Percentiles rank a stretch among this genome's conserved stretches.
phyloP scores from a whole-genome alignment of 768 basidiomycete genomes.

The Suillus subluteus region DNA sequence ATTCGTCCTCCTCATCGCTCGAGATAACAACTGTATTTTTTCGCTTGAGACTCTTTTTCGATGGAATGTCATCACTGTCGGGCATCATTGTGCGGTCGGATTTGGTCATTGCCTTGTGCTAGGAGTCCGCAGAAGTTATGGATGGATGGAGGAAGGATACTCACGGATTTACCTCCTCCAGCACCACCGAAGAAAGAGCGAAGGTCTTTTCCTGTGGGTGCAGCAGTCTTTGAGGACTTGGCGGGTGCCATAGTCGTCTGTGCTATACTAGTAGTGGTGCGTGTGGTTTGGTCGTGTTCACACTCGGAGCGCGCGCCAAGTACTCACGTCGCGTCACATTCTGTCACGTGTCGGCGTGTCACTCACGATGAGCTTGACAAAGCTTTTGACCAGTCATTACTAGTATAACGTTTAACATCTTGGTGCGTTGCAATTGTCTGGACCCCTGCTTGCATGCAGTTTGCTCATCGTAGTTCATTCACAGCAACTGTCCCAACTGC shows the following conservation, averaged over 20 bases:
- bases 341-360: not conserved
- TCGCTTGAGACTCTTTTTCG: slow-evolving; percentile 29
- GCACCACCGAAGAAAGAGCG: slow-evolving; percentile 42
- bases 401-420: too few species aligned
- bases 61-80: slow-evolving; percentile 29
- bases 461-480: too few species aligned
- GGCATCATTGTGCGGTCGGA: slow-evolving; percentile 23
- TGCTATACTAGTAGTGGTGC: not conserved
- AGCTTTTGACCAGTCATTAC: too few species aligned
- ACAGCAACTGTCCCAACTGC: too few species aligned
- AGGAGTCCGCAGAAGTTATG: slow-evolving; percentile 1
- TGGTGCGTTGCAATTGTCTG: too few species aligned
- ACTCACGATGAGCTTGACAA: too few species aligned
- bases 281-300: not conserved
- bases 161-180: slow-evolving; percentile 2
- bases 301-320: not conserved
- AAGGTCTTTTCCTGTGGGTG: slow-evolving; percentile 32
- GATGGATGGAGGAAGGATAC: not conserved
- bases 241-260: not conserved
- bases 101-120: slow-evolving; percentile 15
- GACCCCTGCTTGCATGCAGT: too few species aligned
- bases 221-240: not conserved
- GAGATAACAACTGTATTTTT: slow-evolving; percentile 36
- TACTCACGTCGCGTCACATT: not conserved
- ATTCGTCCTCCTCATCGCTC: slow-evolving; percentile 45